phyloP scores from a whole-genome alignment of 2,329 filamentous ascomycete genomes.

The Pseudocercospora vitis region DNA sequence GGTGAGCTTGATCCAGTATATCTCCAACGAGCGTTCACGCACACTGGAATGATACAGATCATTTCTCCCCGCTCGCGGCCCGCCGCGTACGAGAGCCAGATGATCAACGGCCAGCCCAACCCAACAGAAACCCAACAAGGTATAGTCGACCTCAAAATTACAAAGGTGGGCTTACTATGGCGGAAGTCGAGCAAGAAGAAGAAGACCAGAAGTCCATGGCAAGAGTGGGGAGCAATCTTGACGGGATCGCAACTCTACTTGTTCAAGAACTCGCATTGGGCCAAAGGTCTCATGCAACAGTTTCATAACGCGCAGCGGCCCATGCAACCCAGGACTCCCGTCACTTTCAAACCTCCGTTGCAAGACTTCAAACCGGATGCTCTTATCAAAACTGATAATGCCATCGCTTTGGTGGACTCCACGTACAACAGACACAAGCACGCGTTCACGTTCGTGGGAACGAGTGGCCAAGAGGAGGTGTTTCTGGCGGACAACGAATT shows the following conservation, averaged over 20 bases:
- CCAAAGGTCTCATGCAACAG: constrained; percentile 86
- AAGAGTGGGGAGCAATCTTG: constrained; percentile 96
- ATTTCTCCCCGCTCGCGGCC: constrained; percentile 90
- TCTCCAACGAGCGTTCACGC: constrained; percentile 84
- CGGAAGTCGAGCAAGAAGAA: constrained; percentile 93
- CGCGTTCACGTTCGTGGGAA: constrained; percentile 85
- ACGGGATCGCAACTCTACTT: constrained; percentile 97
- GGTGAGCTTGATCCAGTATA: constrained; percentile 75
- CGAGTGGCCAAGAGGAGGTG: constrained; percentile 83
- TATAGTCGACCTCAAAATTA: constrained; percentile 95
- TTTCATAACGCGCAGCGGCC: constrained; percentile 71
- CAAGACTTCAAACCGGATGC: constrained; percentile 92
- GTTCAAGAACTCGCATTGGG: constrained; percentile 90
- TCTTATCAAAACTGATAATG: constrained; percentile 88
- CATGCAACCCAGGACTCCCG: constrained; percentile 70
- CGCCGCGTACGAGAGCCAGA: constrained; percentile 87
- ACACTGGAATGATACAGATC: constrained; percentile 89
- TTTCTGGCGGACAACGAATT: constrained; percentile 85
- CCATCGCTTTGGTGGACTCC: constrained; percentile 81
- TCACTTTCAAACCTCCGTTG: constrained; percentile 87
- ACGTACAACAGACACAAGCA: constrained; percentile 95
- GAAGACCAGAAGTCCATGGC: constrained; percentile 92
- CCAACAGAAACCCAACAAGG: constrained; percentile 86
- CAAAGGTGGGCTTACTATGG: constrained; percentile 93
- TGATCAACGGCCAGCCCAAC: constrained; percentile 27